These are phyloP conservation scores for Boletus holoroseus DNA, from an alignment of 1,284 basidiomycete genomes.

Conservation along the genomic window DNA sequence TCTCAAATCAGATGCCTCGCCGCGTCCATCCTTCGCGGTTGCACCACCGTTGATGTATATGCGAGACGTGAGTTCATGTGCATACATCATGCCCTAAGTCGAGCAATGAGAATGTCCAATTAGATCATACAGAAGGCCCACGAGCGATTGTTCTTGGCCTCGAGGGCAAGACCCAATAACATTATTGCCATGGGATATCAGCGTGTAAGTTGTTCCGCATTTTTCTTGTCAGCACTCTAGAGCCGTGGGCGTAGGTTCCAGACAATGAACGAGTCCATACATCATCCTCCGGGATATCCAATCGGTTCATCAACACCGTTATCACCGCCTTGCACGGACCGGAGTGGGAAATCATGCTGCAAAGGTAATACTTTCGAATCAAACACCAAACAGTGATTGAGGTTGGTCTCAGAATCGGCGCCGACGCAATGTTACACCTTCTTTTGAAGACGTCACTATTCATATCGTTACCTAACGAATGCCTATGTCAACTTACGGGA, in stretches of 20 bases:
- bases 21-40: constrained; percentile 27
- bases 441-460: constrained; percentile 71
- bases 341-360: constrained; percentile 64
- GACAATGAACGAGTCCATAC: constrained; percentile 16
- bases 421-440: constrained; percentile 66
- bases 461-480: constrained; percentile 68
- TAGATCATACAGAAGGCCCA: constrained; percentile 61
- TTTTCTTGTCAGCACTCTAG: not conserved
- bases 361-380: constrained; percentile 41
- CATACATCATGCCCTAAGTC: not conserved
- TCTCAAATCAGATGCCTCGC: constrained; percentile 18
- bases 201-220: constrained; percentile 36
- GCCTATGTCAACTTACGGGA: constrained; percentile 75
- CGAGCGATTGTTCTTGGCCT: constrained; percentile 43
- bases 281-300: constrained; percentile 43
- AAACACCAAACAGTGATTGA: not conserved
- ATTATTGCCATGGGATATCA: constrained; percentile 65
- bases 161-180: constrained; percentile 42
- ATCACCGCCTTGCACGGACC: constrained; percentile 58
- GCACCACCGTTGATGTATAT: constrained; percentile 45
- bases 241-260: constrained; percentile 10
- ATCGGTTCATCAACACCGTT: constrained; percentile 69
- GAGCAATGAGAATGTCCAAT: not conserved
- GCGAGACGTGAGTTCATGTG: constrained; percentile 43
- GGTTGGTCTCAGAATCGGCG: constrained; percentile 54